Evolutionary conservation across 441 rosid genomes (phyloP), one percentile per base, ranked within the genome.

Genomic region (Arabidopsis hybrid): DNA sequence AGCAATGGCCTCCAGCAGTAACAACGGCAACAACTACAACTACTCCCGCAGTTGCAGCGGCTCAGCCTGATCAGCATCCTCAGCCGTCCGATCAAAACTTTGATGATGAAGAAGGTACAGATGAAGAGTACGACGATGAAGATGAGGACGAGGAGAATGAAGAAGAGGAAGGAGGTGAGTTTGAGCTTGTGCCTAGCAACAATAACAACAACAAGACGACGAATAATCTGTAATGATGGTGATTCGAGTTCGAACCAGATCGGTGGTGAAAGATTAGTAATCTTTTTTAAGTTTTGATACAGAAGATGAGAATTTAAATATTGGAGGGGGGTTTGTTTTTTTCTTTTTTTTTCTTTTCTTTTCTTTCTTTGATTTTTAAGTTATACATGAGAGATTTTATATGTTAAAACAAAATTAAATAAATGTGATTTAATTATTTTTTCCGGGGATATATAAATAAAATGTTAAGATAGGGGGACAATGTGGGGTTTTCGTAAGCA

Each of bases 1-100:
- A 84, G 42, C 91, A 88, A 74, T 85, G 91, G 93, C 93, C 88
- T 14, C 87, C 83, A 0, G 83, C 61, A 0, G 21, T 8, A 32
- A 56, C 40, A 1, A 56, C 18, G 5, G 5, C 12, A 0, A 21
- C 49, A 3, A 7, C 56, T 3, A 60, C 51, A 8, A 42, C 32
- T 5, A 73, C 64, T 43, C 49, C 43, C 0, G 18, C 42, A 39
- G 8, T 8, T 57, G 31, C 43, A 10, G 50, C 51, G 8, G 49
- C 38, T 47, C 76, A 65, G 2, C 13, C 6, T 11, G 67, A 60
- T 29, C 57, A 16, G 17, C 56, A 12, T 14, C 26, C 52, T 36
- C 64, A 43, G 46, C 52, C 63, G 49, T 62, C 40, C 61, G 84
- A 32, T 29, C 75, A 73, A 29, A 55, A 40, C 50, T 71, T 59